These are phyloP conservation scores for Boeremia exigua DNA, from an alignment of 2,329 filamentous ascomycete species.

Conservation along the genomic window DNA sequence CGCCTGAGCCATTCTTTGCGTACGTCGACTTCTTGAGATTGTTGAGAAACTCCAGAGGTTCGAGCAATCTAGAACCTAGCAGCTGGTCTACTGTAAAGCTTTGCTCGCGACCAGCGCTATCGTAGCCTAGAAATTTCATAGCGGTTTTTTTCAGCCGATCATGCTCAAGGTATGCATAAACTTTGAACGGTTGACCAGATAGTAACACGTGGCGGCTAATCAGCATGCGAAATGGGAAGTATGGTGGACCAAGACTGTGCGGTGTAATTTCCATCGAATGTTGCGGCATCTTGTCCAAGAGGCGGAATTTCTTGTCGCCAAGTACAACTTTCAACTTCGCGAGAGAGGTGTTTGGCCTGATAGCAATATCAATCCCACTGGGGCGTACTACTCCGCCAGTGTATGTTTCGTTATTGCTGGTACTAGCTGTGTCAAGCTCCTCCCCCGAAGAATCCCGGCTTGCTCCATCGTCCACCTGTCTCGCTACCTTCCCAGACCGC, in stretches of 20 bases:
- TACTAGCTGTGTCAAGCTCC: neutral
- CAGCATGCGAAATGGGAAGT: slow-evolving; percentile 7
- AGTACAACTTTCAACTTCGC: neutral
- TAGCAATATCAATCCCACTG: neutral
- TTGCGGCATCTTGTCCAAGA: neutral
- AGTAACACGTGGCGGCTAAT: neutral
- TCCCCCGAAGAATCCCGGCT: neutral
- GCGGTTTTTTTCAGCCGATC: neutral
- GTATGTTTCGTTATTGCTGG: neutral
- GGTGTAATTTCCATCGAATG: neutral
- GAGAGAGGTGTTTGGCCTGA: slow-evolving; percentile 5
- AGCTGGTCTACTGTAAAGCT: neutral
- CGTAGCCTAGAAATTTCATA: slow-evolving; percentile 1
- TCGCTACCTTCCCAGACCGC: neutral
- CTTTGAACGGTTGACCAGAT: neutral
- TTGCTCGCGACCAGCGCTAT: neutral
- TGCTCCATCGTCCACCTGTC: neutral
- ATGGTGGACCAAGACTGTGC: neutral
- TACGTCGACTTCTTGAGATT: neutral
- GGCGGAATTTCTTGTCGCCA: neutral
- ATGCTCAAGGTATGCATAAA: slow-evolving; percentile 3
- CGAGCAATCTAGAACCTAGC: neutral
- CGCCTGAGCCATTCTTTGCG: neutral
- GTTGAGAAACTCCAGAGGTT: slow-evolving; percentile 7
- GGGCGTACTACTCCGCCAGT: neutral